Percentiles rank a stretch among this genome's conserved stretches.
These are phyloP conservation scores for Boletus rubroflammeus DNA, from an alignment of 768 basidiomycete genomes.

Conservation along the genomic window DNA sequence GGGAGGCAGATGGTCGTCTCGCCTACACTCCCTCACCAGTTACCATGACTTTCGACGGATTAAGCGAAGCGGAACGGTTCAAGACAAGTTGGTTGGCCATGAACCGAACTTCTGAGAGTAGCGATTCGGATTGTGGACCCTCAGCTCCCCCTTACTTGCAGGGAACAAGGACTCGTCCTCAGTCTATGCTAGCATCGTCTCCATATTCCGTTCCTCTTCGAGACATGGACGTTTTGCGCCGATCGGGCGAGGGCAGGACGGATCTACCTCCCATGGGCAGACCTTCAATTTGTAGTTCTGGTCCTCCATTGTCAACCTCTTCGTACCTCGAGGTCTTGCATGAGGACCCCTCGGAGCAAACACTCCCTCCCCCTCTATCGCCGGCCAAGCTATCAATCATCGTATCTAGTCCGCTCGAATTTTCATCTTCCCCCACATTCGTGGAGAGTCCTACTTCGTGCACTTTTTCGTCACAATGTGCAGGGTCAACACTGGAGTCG, in stretches of 20 bases:
- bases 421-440: slow-evolving; percentile 1
- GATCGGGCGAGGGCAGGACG: slow-evolving; percentile 11
- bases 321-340: slow-evolving; percentile 28
- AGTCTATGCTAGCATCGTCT: background rate
- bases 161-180: background rate
- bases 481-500: slow-evolving; percentile 12
- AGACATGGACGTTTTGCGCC: background rate
- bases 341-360: slow-evolving; percentile 27
- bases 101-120: slow-evolving; percentile 29
- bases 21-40: slow-evolving; percentile 34
- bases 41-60: slow-evolving; percentile 11
- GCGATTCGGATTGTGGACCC: slow-evolving; percentile 20
- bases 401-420: slow-evolving; percentile 15
- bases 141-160: slow-evolving; percentile 1
- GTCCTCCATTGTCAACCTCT: slow-evolving; percentile 22
- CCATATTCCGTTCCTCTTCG: slow-evolving; percentile 2
- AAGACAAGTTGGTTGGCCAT: slow-evolving; percentile 52
- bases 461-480: slow-evolving; percentile 21
- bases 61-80: slow-evolving; percentile 49
- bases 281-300: slow-evolving; percentile 23
- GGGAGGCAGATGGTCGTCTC: slow-evolving; percentile 42
- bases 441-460: slow-evolving; percentile 26
- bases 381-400: slow-evolving; percentile 11
- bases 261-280: slow-evolving; percentile 14
- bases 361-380: slow-evolving; percentile 5